These are phyloP conservation scores for Clitopilus hobsonii DNA, from an alignment of 768 basidiomycete genomes.

Conservation along the genomic window DNA sequence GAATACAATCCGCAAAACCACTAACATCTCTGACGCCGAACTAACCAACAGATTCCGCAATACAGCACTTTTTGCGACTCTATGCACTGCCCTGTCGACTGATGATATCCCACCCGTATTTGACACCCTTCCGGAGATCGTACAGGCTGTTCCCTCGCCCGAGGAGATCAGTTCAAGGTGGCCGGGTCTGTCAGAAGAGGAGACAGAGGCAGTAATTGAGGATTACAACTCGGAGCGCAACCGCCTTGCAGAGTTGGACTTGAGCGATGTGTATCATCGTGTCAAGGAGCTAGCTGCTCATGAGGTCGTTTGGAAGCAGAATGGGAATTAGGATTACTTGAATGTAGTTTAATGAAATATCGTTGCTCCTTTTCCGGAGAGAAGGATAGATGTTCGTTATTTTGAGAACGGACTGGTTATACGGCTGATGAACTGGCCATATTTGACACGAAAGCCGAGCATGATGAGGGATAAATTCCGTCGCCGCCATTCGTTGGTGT, in stretches of 20 bases:
- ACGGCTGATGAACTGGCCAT: constrained; percentile 34
- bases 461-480: constrained; percentile 53
- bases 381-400: constrained; percentile 10
- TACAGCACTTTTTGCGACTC: constrained; percentile 72
- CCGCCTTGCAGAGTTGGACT: constrained; percentile 47
- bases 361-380: no score
- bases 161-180: constrained; percentile 67
- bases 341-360: no score
- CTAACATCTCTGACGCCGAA: constrained; percentile 72
- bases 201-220: constrained; percentile 49
- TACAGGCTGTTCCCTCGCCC: constrained; percentile 51
- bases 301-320: constrained; percentile 32
- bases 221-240: constrained; percentile 66
- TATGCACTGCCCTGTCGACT: constrained; percentile 43
- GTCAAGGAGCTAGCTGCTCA: constrained; percentile 58
- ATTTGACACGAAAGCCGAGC: constrained; percentile 55
- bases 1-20: constrained; percentile 68
- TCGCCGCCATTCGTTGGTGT: constrained; percentile 63
- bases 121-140: constrained; percentile 52
- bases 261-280: constrained; percentile 59
- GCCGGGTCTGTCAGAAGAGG: constrained; percentile 67
- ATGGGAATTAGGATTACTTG: not conserved
- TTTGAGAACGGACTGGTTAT: constrained; percentile 20
- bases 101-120: constrained; percentile 39
- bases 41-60: constrained; percentile 63